Base-by-base conservation (phyloP, 2,329 filamentous ascomycete genomes). In the Clonostachys chloroleuca region DNA sequence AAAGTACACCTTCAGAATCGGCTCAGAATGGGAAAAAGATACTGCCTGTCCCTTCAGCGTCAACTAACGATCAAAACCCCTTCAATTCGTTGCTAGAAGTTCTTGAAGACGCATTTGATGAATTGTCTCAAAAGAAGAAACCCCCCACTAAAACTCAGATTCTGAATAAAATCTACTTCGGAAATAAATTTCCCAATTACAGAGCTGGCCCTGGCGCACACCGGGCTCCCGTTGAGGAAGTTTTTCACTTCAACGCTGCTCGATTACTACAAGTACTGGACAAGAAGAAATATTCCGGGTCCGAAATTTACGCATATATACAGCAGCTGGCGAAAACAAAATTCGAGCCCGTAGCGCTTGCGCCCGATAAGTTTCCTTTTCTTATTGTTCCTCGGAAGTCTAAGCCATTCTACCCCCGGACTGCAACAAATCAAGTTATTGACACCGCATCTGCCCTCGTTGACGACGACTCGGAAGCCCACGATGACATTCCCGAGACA, bases 181-280 rank as follows among this genome's bases (percentile, higher is more conserved):
- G 45, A 18, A 64, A 64, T 51, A 59, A 52, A 33, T 62, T 68
- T 30, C 62, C 63, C 8, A 54, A 37, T 9, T 63, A 52, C 34
- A 54, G 46, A 42, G 53, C 58, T 20, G 54, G 52, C n/a, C 13
- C 39, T 6, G 65, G 59, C 17, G 57, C 61, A n/a, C 71, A 74
- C 54, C 72, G 59, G 42, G 64, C 78, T 10, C 65, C 64, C 4
- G 59, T 65, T 4, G 47, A 59, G 36, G 70, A 77, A 36, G 56
- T 78, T 4, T 55, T 75, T 3, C 62, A 68, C 12, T 78, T 74
- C 50, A 72, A 74, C 46, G 65, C 73, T 2, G 53, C 53, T 5
- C 65, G 66, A 6, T 60, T 81, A 6, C 51, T 73, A 2, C 46
- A 57, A 3, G 51, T 51, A 5, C 56, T 76, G 2, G 62, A 65